These are phyloP conservation scores for Cudoniella acicularis DNA, from an alignment of 495 filamentous ascomycete genomes.

Conservation along the genomic window DNA sequence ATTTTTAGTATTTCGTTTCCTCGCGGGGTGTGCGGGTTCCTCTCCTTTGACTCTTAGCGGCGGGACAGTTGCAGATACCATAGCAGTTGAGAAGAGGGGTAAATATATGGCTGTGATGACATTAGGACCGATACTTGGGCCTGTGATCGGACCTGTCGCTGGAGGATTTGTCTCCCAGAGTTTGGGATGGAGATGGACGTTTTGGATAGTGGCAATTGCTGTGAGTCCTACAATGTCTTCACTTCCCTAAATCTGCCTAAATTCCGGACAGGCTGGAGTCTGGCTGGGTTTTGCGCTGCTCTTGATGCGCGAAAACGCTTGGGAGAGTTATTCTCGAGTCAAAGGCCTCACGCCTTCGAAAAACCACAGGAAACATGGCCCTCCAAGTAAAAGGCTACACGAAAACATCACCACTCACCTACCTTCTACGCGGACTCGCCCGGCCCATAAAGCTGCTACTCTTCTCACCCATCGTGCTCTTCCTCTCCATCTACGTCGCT, in stretches of 20 bases:
- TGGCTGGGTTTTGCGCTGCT: not conserved
- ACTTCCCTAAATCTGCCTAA: slow-evolving; percentile 28
- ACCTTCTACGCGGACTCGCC: not conserved
- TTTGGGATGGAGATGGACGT: slow-evolving; percentile 64
- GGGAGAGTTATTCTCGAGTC: not conserved
- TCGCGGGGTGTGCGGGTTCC: slow-evolving; percentile 48
- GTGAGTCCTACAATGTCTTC: slow-evolving; percentile 22
- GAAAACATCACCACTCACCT: not conserved
- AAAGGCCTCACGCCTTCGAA: not conserved
- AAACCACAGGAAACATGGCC: not conserved
- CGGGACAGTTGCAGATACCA: slow-evolving; percentile 53
- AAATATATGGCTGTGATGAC: slow-evolving; percentile 41
- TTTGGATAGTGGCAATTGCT: slow-evolving; percentile 42
- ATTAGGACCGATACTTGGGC: slow-evolving; percentile 39
- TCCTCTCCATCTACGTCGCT: slow-evolving; percentile 53
- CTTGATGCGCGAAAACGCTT: not conserved
- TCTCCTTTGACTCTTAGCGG: slow-evolving; percentile 46
- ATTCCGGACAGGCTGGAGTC: not conserved
- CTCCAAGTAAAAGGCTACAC: not conserved
- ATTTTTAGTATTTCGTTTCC: slow-evolving; percentile 51
- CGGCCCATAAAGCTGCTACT: not conserved
- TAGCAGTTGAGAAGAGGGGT: slow-evolving; percentile 41
- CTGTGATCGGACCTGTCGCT: slow-evolving; percentile 55
- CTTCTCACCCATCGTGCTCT: slow-evolving; percentile 48
- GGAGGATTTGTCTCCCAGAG: slow-evolving; percentile 59